Base-by-base conservation (phyloP, 2,329 filamentous ascomycete species). In the Aspergillus sp. region DNA sequence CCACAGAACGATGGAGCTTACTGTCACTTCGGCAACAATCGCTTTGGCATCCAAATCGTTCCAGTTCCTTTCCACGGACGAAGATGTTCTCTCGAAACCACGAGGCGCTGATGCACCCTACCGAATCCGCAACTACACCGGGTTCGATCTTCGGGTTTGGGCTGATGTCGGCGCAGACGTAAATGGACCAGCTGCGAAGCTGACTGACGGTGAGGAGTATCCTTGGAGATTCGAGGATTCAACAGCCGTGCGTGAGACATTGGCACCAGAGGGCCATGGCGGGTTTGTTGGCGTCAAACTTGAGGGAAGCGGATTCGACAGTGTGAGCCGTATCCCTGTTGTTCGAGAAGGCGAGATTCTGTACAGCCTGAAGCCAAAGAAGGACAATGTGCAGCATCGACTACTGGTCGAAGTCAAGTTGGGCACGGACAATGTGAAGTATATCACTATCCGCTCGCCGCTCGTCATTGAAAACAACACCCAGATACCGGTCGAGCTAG, bases 171-270 rank as follows among this genome's bases (percentile, higher is more conserved):
- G 74, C 33, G 72, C 78, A n/a, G 80, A 81, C 33, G 74, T 79
- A 26, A 72, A 74, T 40, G 75, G 60, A 2, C 60, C 73, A n/a
- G 80, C 80, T 4, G 75, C 83, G 2, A 86, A 81, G 40, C 68
- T 98, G 1, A 75, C 75, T 36, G 93, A 98, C 51, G 93, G 91
- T 6, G 77, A 93, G 50, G 91, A 98, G 59, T 78, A 77, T 2
- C 86, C 89, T 1, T 98, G 91, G 91, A 81, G 86, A 44, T 98
- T 98, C 42, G 91, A 98, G 59, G 86, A 95, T 45, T 91, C 89
- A 64, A 88, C 86, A 44, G 91, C 91, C 48, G 93, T 95, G 72
- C 82, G 91, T 60, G 91, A 98, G 61, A 93, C 82, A 30, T 69
- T 98, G 4, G 78, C 86, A 4, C 80, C 86, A 0, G 91, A 98